A percentile compares a stretch with the other conserved stretches of the same genome.
phyloP scores from a whole-genome alignment of 225 moss, liverwort and hornwort genomes.

The Lunularia cruciata region DNA sequence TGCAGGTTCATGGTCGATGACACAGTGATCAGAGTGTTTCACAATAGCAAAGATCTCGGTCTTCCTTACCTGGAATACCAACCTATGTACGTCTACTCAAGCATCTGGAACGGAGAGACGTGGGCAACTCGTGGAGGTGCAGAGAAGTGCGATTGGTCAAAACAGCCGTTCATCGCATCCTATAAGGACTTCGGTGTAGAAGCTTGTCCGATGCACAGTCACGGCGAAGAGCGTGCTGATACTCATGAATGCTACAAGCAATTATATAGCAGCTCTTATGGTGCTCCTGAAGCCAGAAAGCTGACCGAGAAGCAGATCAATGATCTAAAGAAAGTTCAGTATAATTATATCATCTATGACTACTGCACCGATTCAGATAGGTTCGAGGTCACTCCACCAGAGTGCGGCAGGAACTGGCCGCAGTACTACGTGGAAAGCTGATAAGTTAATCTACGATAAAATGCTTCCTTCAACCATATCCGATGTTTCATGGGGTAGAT shows the following conservation, averaged over 20 bases:
- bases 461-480: no score
- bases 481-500: no score
- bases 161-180: constrained; percentile 55
- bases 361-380: constrained; percentile 32
- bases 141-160: constrained; percentile 50
- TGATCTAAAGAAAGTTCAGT: constrained; percentile 20
- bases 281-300: no score
- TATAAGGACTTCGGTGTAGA: constrained; percentile 63
- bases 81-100: constrained; percentile 68
- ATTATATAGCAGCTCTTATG: not conserved
- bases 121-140: constrained; percentile 71
- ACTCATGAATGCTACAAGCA: constrained; percentile 17
- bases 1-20: constrained; percentile 71
- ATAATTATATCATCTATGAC: constrained; percentile 27
- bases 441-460: no score
- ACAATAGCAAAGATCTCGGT: constrained; percentile 50
- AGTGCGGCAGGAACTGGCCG: constrained; percentile 18
- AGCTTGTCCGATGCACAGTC: constrained; percentile 50
- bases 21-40: constrained; percentile 56
- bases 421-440: not conserved
- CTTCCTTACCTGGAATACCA: constrained; percentile 63
- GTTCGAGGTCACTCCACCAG: constrained; percentile 23
- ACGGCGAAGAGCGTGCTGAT: not conserved
- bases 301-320: no score
- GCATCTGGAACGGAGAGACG: constrained; percentile 59